Evolutionary conservation across 169 alveolate genomes (phyloP).

Genomic region (Babesia ovis): DNA sequence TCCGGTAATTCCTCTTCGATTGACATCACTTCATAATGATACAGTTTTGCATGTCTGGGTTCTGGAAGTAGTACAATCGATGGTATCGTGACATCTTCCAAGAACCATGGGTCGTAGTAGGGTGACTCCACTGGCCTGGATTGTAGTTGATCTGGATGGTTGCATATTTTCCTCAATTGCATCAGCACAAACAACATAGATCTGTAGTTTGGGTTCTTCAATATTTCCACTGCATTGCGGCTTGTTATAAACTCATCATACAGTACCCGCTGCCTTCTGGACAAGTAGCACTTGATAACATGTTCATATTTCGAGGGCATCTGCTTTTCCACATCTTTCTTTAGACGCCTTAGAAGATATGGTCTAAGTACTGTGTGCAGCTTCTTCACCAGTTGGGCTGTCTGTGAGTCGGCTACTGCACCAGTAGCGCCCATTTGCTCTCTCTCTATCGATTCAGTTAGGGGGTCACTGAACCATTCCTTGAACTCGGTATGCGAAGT

Average conservation of each 20-base stretch:
- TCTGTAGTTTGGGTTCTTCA: constrained; percentile 87
- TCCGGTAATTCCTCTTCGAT: neutral
- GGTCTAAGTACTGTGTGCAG: constrained; percentile 97
- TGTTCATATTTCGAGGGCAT: constrained; percentile 97
- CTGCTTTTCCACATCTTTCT: constrained; percentile 98
- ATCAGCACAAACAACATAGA: constrained; percentile 94
- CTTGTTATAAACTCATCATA: constrained; percentile 95
- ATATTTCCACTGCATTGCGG: constrained; percentile 75
- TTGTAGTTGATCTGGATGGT: constrained; percentile 97
- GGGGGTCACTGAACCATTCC: constrained; percentile 95
- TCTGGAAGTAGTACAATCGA: constrained; percentile 11
- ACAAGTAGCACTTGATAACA: constrained; percentile 89
- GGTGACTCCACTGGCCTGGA: constrained; percentile 84
- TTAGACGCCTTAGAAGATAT: constrained; percentile 93
- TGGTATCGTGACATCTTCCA: constrained; percentile 24
- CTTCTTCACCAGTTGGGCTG: constrained; percentile 77
- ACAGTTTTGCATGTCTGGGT: neutral
- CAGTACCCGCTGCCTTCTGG: constrained; percentile 90
- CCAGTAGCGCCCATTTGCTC: constrained; percentile 43
- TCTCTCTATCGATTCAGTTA: constrained; percentile 87
- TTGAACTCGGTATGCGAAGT: constrained; percentile 92
- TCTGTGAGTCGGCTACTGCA: constrained; percentile 8
- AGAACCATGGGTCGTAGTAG: constrained; percentile 20
- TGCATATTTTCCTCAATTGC: constrained; percentile 97
- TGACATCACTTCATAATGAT: constrained; percentile 1